Evolutionary conservation across 1,284 basidiomycete species (phyloP), one percentile per base, ranked within the genome.

Genomic region (Ustilago loliicola): DNA sequence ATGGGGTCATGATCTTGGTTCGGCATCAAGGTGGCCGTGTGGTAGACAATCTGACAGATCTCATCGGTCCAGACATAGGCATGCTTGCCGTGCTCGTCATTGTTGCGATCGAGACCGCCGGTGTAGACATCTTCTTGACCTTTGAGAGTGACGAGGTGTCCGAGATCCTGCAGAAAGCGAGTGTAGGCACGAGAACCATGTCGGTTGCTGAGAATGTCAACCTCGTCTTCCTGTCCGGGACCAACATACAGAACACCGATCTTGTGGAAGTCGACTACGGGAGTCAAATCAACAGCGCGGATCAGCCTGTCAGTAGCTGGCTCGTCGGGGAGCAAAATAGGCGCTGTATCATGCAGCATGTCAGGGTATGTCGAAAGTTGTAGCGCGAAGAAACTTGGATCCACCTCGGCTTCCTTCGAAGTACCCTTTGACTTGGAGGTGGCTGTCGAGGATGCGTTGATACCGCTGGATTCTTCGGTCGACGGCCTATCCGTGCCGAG

Each of bases 21-120:
- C n/a, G 97, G 97, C 97, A 99, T 99, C 88, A 99, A 91, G 1
- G 97, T 99, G 2, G 96, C 93, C 1, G 95, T 93, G 87, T 99
- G 97, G 87, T 94, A 99, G 60, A 98, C 90, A 68, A 98, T 91
- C 85, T 99, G 97, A 19, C 93, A 92, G 51, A 98, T 96, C 83
- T 98, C 95, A 87, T 99, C 95, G 92, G 95, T 96, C 96, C 96
- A 99, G 0, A 96, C 95, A 83, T 99, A 99, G 15, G 84, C 84
- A 47, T 85, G 83, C 71, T 84, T 84, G 47, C 85, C 85, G 57
- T 86, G 85, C 57, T 98, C 94, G 85, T 98, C 95, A 80, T 93
- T 91, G 76, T 93, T 91, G 6, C 93, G 91, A 86, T 96, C 93
- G 34, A 99, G 89, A 2, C 95, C 95, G 30, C 96, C 96, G 3